phyloP scores from a whole-genome alignment of 768 basidiomycete species.

The Tephrocybe sp. region DNA sequence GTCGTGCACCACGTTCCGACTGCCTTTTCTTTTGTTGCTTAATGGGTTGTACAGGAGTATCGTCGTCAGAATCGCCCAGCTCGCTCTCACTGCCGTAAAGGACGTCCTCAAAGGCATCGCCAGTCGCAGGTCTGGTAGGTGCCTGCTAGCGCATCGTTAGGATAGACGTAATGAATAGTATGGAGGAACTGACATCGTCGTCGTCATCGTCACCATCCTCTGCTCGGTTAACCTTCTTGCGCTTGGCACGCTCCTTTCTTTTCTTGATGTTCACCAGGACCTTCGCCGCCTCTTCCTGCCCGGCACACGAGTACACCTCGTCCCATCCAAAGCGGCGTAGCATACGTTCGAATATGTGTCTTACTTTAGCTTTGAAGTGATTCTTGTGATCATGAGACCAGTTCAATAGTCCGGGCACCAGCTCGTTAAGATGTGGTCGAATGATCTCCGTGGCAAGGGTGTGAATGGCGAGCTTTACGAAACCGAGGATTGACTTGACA shows the following conservation, averaged over 20 bases:
- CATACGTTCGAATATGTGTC: slow-evolving; percentile 96
- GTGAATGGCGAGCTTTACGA: slow-evolving; percentile 90
- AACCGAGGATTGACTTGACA: slow-evolving; percentile 94
- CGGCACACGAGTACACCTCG: slow-evolving; percentile 71
- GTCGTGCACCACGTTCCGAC: slow-evolving; percentile 49
- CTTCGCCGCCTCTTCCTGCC: slow-evolving; percentile 82
- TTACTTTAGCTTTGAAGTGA: slow-evolving; percentile 96
- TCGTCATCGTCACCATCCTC: slow-evolving; percentile 68
- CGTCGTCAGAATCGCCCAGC: slow-evolving; percentile 69
- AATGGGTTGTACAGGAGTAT: slow-evolving; percentile 34
- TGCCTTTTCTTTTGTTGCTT: slow-evolving; percentile 32
- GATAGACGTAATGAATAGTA: not conserved
- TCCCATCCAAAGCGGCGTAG: slow-evolving; percentile 89
- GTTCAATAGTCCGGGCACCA: slow-evolving; percentile 82
- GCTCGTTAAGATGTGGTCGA: slow-evolving; percentile 69
- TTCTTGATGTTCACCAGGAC: slow-evolving; percentile 94
- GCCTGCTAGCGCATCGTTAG: slow-evolving; percentile 29
- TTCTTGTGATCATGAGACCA: slow-evolving; percentile 99
- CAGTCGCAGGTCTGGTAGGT: slow-evolving; percentile 47
- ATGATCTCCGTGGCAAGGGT: slow-evolving; percentile 73
- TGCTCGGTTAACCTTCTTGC: slow-evolving; percentile 68
- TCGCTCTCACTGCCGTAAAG: slow-evolving; percentile 97
- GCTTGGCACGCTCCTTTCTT: slow-evolving; percentile 90
- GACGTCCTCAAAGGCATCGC: slow-evolving; percentile 96
- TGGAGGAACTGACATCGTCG: slow-evolving; percentile 29